Conservation (phyloP, 1,284 basidiomycete species). For the Melampsora americana region DNA sequence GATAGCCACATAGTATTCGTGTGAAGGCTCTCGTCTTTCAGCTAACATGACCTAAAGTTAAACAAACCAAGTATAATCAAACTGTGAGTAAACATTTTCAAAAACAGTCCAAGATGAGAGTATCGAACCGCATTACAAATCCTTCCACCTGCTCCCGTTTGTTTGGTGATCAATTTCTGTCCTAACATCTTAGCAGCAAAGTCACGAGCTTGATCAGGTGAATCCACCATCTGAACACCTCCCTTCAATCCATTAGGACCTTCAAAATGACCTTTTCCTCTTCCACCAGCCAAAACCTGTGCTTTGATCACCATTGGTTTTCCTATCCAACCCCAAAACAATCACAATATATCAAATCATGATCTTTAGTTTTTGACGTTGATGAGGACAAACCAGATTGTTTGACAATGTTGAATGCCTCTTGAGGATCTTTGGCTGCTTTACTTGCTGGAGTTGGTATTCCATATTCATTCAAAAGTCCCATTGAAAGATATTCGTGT, state of each 20-base stretch:
- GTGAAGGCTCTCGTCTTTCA: conserved; percentile 84
- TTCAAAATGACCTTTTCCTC: conserved; percentile 97
- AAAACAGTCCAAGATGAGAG: neutral
- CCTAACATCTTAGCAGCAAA: conserved; percentile 91
- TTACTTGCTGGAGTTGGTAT: conserved; percentile 92
- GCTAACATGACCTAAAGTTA: conserved; percentile 84
- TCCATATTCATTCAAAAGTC: conserved; percentile 92
- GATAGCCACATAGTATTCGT: conserved; percentile 98
- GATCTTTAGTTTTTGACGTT: conserved; percentile 2
- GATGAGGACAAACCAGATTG: conserved; percentile 65
- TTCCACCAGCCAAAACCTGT: conserved; percentile 95
- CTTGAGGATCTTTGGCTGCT: conserved; percentile 79
- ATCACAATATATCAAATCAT: neutral
- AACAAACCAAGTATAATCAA: neutral
- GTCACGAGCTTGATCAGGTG: conserved; percentile 84
- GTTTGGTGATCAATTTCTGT: conserved; percentile 94
- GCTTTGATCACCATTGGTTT: conserved; percentile 82
- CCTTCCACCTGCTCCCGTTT: conserved; percentile 88
- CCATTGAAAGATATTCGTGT: conserved; percentile 97
- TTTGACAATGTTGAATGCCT: conserved; percentile 84
- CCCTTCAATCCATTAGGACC: conserved; percentile 79
- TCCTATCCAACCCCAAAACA: neutral
- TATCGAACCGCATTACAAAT: conserved; percentile 82
- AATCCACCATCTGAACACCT: conserved; percentile 91
- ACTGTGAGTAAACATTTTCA: no score